Conservation (phyloP, 2,329 filamentous ascomycete genomes). For the Ophiostoma fasciatum region DNA sequence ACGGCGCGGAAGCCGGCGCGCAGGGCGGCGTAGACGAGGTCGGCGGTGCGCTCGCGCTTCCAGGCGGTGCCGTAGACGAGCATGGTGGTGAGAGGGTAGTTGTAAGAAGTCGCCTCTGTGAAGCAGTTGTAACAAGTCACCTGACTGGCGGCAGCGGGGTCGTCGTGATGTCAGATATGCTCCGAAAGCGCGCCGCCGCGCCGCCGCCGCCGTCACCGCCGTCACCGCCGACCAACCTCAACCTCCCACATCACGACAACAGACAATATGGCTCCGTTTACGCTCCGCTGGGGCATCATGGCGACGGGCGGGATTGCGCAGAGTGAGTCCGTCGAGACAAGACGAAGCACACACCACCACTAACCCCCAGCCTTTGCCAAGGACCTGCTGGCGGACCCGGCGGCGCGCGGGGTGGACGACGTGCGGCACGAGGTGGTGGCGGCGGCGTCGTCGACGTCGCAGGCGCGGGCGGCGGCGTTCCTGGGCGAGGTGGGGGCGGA, state of each 20-base stretch:
- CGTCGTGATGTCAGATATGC: too few relatives aligned
- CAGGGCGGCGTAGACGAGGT: slow-evolving; percentile 55
- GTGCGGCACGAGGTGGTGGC: slow-evolving; percentile 65
- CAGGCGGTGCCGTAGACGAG: slow-evolving; percentile 73
- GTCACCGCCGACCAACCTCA: too few relatives aligned
- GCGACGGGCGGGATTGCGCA: slow-evolving; percentile 45
- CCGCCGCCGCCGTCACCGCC: too few relatives aligned
- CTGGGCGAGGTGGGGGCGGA: slow-evolving; percentile 57
- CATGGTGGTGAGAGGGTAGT: neutral
- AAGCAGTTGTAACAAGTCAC: too few relatives aligned
- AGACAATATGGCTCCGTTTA: slow-evolving; percentile 22
- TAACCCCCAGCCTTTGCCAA: slow-evolving; percentile 49
- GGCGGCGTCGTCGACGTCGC: slow-evolving; percentile 64
- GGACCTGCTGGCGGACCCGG: slow-evolving; percentile 64
- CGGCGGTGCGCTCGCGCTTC: slow-evolving; percentile 56
- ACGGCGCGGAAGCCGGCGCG: slow-evolving; percentile 55
- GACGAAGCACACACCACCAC: too few relatives aligned
- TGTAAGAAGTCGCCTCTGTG: too few relatives aligned
- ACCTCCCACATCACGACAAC: slow-evolving; percentile 10
- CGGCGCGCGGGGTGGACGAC: slow-evolving; percentile 52
- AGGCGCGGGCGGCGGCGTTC: slow-evolving; percentile 55
- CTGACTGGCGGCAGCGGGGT: too few relatives aligned
- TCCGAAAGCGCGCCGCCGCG: too few relatives aligned
- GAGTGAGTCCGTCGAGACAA: slow-evolving; percentile 23
- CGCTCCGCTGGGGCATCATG: slow-evolving; percentile 44